Conservation (phyloP, 73 alveolate species). For the Paramecium primaurelia region DNA sequence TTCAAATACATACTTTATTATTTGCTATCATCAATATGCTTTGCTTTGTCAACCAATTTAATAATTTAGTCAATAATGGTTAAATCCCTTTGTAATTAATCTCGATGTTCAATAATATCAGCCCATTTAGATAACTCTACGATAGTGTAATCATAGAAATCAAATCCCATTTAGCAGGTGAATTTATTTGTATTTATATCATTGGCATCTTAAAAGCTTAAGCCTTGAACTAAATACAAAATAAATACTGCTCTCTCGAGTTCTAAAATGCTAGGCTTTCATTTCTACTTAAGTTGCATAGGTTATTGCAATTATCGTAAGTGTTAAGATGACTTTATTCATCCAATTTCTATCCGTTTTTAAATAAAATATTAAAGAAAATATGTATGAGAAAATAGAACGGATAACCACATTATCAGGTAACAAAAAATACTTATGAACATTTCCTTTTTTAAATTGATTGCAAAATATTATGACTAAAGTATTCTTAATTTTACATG, state of each 20-base stretch:
- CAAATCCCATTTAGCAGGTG: constrained; percentile 7
- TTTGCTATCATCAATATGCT: neutral
- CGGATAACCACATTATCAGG: neutral
- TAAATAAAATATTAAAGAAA: neutral
- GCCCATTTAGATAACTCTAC: constrained; percentile 22
- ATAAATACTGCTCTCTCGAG: neutral
- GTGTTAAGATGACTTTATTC: neutral
- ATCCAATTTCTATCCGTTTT: neutral
- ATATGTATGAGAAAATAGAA: neutral
- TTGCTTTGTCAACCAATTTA: constrained; percentile 6
- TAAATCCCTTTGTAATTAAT: neutral
- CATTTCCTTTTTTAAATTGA: neutral
- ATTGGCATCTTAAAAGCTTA: constrained; percentile 1
- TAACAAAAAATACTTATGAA: neutral
- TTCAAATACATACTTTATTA: neutral
- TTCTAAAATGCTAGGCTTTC: neutral
- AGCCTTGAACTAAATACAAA: neutral
- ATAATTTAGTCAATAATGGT: neutral
- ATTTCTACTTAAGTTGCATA: neutral
- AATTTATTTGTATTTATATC: neutral
- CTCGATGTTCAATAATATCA: neutral
- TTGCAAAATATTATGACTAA: no score
- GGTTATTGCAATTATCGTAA: neutral
- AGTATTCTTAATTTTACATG: neutral
- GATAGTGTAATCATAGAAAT: constrained; percentile 22